Evolutionary conservation across 73 alveolate species (phyloP).

Genomic region (Tetrahymena borealis): DNA sequence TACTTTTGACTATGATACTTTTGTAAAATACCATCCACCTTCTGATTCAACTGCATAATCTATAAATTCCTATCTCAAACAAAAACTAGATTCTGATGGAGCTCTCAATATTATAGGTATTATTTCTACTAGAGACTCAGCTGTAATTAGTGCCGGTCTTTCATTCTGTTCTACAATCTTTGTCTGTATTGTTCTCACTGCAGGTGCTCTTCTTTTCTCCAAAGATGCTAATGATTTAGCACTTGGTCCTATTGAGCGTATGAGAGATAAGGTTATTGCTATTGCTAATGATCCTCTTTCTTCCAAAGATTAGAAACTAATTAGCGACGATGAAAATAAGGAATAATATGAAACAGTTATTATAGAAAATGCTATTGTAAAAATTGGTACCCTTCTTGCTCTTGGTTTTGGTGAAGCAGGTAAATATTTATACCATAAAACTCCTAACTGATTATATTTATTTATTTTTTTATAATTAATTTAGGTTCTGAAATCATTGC

Average conservation of each 20-base stretch:
- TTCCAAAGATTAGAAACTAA: conserved; percentile 40
- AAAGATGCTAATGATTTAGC: conserved; percentile 74
- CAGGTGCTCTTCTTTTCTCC: conserved; percentile 65
- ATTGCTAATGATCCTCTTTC: conserved; percentile 66
- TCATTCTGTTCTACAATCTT: conserved; percentile 49
- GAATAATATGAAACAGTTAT: conserved; percentile 72
- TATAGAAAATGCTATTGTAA: conserved; percentile 94
- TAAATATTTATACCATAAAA: background rate
- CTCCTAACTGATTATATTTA: background rate
- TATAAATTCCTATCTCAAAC: background rate
- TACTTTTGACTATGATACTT: background rate
- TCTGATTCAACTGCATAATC: background rate
- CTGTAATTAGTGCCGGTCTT: background rate
- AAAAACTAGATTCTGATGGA: background rate
- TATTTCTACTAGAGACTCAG: background rate
- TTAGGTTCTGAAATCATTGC: conserved; percentile 56
- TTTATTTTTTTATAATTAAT: background rate
- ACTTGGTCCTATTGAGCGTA: conserved; percentile 74
- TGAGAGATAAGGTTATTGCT: conserved; percentile 63
- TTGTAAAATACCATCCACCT: background rate
- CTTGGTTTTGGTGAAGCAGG: conserved; percentile 82
- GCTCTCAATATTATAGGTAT: background rate
- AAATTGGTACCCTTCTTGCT: conserved; percentile 82
- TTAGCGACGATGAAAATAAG: conserved; percentile 16
- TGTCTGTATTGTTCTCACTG: conserved; percentile 50